Conservation (phyloP, 352 stramenopile genomes). For the Phytopythium delawarense region DNA sequence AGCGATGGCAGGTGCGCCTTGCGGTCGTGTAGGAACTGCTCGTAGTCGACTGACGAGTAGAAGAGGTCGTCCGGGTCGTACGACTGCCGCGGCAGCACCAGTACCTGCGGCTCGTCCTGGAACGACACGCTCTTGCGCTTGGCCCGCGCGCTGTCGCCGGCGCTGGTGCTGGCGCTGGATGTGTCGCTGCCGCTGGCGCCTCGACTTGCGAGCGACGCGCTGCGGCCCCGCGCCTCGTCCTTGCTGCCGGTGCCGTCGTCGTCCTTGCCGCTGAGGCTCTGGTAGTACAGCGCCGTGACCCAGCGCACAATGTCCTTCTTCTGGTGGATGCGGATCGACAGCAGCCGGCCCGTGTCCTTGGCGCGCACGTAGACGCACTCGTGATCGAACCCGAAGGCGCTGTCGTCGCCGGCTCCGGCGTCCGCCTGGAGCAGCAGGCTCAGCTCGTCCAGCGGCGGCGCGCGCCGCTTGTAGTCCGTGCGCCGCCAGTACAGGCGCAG, state of each 20-base stretch:
- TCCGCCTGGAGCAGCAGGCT: constrained; percentile 33
- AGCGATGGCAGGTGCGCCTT: constrained; percentile 41
- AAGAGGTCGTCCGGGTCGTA: constrained; percentile 51
- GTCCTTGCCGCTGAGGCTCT: constrained; percentile 28
- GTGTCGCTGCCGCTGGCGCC: background rate
- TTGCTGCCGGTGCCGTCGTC: background rate
- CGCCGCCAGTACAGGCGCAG: constrained; percentile 51
- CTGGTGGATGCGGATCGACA: constrained; percentile 53
- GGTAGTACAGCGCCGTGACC: constrained; percentile 62
- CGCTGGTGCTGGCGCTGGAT: constrained; percentile 1
- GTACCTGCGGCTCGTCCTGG: constrained; percentile 41
- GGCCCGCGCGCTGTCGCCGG: constrained; percentile 1
- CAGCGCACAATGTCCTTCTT: constrained; percentile 60
- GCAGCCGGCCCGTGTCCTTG: constrained; percentile 30
- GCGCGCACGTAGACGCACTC: constrained; percentile 54
- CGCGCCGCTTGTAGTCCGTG: constrained; percentile 54
- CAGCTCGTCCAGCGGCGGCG: constrained; percentile 36
- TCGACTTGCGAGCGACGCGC: background rate
- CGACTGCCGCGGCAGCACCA: constrained; percentile 35
- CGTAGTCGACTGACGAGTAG: constrained; percentile 53
- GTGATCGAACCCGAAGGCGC: constrained; percentile 55
- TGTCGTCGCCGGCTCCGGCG: constrained; percentile 41
- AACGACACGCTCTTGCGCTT: constrained; percentile 54
- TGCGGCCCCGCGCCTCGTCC: background rate
- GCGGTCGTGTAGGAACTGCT: constrained; percentile 45